phyloP scores from a whole-genome alignment of 345 rosid genomes.

The Cardamine chenopodiifolia region DNA sequence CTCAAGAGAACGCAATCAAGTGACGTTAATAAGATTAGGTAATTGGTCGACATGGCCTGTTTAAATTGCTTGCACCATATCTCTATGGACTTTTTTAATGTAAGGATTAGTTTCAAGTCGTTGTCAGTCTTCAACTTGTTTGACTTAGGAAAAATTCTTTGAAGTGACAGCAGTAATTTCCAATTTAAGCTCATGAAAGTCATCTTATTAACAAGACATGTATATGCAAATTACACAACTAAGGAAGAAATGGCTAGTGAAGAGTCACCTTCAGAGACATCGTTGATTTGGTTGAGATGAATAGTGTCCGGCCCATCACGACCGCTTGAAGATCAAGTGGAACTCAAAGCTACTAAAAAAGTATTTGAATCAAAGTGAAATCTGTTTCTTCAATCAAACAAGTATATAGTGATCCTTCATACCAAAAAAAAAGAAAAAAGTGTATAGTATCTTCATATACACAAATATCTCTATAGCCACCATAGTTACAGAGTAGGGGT shows the following conservation, averaged over 20 bases:
- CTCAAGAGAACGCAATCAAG: neutral
- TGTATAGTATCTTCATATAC: neutral
- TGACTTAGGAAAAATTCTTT: neutral
- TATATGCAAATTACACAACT: neutral
- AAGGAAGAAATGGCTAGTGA: neutral
- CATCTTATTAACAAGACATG: neutral
- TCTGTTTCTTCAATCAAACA: neutral
- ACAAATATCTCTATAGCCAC: slow-evolving; percentile 13
- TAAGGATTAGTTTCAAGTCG: neutral
- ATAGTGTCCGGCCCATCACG: neutral
- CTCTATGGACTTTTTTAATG: neutral
- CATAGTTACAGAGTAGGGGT: neutral
- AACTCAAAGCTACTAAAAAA: neutral
- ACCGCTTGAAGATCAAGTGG: neutral
- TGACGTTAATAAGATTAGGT: neutral
- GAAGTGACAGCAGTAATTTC: neutral
- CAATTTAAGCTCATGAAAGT: neutral
- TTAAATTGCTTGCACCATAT: neutral
- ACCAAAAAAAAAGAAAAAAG: neutral
- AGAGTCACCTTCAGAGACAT: neutral
- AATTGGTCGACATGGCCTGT: neutral
- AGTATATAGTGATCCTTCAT: neutral
- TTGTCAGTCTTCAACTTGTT: neutral
- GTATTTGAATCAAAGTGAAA: neutral
- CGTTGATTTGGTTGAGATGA: neutral